Base-by-base conservation (phyloP, 163 green algal genomes). In the Coccomyxa subellipsoidea region DNA sequence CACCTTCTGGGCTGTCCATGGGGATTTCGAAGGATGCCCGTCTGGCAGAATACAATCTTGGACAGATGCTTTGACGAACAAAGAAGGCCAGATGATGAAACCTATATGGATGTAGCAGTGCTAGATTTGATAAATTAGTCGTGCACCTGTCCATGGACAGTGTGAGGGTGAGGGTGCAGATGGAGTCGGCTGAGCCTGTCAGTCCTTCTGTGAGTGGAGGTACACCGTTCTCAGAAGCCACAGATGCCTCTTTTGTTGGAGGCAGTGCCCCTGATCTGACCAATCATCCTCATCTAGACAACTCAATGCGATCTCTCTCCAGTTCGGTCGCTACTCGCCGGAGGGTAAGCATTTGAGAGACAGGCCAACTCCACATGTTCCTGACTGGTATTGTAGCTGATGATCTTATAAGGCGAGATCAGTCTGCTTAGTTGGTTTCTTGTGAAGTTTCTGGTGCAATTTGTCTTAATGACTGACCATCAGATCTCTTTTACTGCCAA, bases 281-380 rank as follows among this genome's bases (percentile, higher is more conserved):
- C 66, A 73, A 73, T 36, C 66, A 73, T 36, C 66, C 66, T 34
- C 66, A 73, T 6, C 27, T 73, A n/a, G 66, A 73, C 66, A 73
- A 73, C 66, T 73, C 66, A 8, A 73, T 73, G 66, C 66, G 66
- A 1, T 73, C 66, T 32, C 27, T 73, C 21, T 73, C 66, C 29
- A 73, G 2, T 36, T 73, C 66, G 8, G 66, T 73, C 10, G 66
- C 66, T 34, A 12, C 66, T 73, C 66, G 66, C 27, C 66, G 66
- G 4, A 73, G 4, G 66, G 66, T 36, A 36, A 36, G 47, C 15
- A 59, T 1, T 5, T 18, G 15, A 59, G n/a, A n/a, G n/a, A n/a
- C n/a, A n/a, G n/a, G n/a, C n/a, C n/a, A n/a, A n/a, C n/a, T n/a
- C n/a, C n/a, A n/a, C n/a, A n/a, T n/a, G n/a, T n/a, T n/a, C n/a